Percentiles rank a stretch among this genome's conserved stretches.
Conservation (phyloP, 2,329 filamentous ascomycete species). For the Paraphoma sp. region DNA sequence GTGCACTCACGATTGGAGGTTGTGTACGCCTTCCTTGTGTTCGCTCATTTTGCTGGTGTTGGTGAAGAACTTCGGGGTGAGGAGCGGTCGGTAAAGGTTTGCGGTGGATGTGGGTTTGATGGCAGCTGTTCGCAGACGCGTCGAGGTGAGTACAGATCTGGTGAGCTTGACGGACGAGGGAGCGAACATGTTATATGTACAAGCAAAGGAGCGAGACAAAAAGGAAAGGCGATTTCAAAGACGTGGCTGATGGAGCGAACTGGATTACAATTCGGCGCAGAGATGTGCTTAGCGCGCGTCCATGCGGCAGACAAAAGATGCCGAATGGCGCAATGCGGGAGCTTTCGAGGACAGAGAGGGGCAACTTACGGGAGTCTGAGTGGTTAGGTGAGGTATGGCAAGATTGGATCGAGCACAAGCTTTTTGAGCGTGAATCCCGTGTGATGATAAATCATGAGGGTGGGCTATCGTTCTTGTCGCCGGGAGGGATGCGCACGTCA, state of each 20-base stretch:
- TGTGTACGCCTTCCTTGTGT: constrained; percentile 55
- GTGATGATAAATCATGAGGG: constrained; percentile 31
- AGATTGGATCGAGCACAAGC: constrained; percentile 13
- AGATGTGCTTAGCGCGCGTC: constrained; percentile 31
- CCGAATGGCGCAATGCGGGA: constrained; percentile 7
- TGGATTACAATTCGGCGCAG: constrained; percentile 38
- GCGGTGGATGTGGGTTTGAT: constrained; percentile 32
- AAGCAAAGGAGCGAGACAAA: constrained; percentile 25
- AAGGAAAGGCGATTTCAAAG: constrained; percentile 43
- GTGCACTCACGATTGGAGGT: constrained; percentile 52
- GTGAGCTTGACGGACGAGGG: constrained; percentile 42
- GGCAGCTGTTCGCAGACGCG: constrained; percentile 45
- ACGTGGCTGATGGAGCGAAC: constrained; percentile 41
- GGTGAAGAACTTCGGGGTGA: constrained; percentile 49
- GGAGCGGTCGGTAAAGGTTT: constrained; percentile 42
- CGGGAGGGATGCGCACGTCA: constrained; percentile 1
- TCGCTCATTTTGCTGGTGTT: constrained; percentile 52
- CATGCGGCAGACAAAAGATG: constrained; percentile 27
- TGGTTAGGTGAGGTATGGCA: constrained; percentile 18
- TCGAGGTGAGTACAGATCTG: constrained; percentile 53
- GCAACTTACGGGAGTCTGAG: constrained; percentile 33
- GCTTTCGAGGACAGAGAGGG: constrained; percentile 3
- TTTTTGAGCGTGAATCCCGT: constrained; percentile 12
- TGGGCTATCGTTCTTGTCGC: constrained; percentile 2
- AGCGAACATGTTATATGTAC: constrained; percentile 50